These are phyloP conservation scores for Pseudogymnoascus destructans DNA, from an alignment of 2,329 filamentous ascomycete species.

Conservation along the genomic window DNA sequence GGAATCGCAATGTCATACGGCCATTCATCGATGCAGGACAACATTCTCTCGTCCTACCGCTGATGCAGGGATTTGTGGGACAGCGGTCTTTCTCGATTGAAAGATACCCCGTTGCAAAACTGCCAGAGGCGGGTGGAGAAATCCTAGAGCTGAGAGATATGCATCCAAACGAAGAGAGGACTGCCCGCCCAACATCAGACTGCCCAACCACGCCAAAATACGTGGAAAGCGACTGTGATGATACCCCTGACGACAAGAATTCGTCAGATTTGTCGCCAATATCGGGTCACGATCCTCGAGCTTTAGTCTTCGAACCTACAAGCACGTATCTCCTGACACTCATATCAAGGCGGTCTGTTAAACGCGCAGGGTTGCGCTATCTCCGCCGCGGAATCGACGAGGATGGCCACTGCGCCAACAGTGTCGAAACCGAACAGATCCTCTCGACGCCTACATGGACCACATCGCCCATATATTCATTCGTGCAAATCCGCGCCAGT, in stretches of 20 bases:
- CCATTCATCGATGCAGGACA: slow-evolving; percentile 65
- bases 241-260: background rate
- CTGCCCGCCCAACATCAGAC: background rate
- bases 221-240: background rate
- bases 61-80: slow-evolving; percentile 91
- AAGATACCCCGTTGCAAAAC: slow-evolving; percentile 33
- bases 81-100: slow-evolving; percentile 71
- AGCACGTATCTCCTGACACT: slow-evolving; percentile 53
- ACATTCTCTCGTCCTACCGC: slow-evolving; percentile 57
- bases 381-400: slow-evolving; percentile 83
- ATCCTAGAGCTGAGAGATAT: slow-evolving; percentile 30
- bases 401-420: slow-evolving; percentile 76
- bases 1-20: slow-evolving; percentile 66
- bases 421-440: slow-evolving; percentile 90
- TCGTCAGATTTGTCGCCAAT: background rate
- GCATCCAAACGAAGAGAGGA: slow-evolving; percentile 16
- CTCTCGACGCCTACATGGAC: slow-evolving; percentile 60
- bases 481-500: slow-evolving; percentile 77
- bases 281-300: background rate
- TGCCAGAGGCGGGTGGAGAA: slow-evolving; percentile 35
- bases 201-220: background rate
- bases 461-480: slow-evolving; percentile 57
- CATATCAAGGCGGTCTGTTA: slow-evolving; percentile 77
- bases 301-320: slow-evolving; percentile 14
- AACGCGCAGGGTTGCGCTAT: slow-evolving; percentile 80